Evolutionary conservation across 805 yeast species (phyloP), one percentile per base, ranked within the genome.

Genomic region (Saccharomycopsis sp.): DNA sequence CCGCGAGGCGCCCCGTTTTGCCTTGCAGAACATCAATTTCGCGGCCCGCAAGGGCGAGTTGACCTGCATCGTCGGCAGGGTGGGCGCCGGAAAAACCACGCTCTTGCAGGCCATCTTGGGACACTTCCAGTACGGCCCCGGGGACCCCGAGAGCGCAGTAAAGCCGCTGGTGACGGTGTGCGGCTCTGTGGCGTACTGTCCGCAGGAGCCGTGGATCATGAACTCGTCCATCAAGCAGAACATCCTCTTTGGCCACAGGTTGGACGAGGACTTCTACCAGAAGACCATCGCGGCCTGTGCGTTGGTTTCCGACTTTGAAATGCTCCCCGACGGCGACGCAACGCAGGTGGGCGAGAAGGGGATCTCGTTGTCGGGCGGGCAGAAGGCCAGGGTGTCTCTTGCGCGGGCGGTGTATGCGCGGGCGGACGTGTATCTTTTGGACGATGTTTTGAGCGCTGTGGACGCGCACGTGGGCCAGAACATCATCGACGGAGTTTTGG

Each of bases 351-450:
- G 87, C 50, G 86, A 82, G 66, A 80, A 80, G 62, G 86, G 86
- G 58, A 80, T 82, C 37, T 77, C 85, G 1, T 71, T 82, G 29
- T 78, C 83, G 7, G 85, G 85, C 41, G 85, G 87, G 7, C 87
- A 82, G 65, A 82, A 80, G 65, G 85, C 86, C 0, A 69, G 91
- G 67, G 70, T 85, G 29, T 77, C 84, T 14, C 70, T 85, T 50
- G 90, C 90, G 0, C 77, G 91, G 64, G 88, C 89, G 0, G 85
- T 85, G 2, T 85, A 85, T 65, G 71, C 87, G 0, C 71, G 83
- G 56, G 75, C 79, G 1, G 87, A 84, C 68, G 73, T 84, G 4
- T 79, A 80, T 59, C 66, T 85, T 46, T 63, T 85, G 56, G 91
- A 85, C 70, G 91, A 85, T 66, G 75, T 85, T 24, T 71, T 85